Base-by-base conservation (phyloP, 2,329 filamentous ascomycete genomes). In the Epichloe typhina region DNA sequence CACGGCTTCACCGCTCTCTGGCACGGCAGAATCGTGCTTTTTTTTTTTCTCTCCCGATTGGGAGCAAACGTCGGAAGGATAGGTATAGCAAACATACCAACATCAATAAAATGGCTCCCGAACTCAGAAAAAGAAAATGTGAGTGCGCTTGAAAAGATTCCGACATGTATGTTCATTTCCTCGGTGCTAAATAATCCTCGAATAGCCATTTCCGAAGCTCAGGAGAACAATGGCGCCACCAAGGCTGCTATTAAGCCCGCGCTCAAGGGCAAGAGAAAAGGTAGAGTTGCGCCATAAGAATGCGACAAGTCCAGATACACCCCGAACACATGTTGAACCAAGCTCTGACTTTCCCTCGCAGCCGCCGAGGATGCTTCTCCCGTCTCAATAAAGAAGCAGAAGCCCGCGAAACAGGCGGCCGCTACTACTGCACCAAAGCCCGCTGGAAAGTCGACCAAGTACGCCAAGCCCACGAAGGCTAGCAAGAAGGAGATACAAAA, bases 31-130 rank as follows among this genome's bases (percentile, higher is more conserved):
- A 69, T 66, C 54, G 53, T 52, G 60, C n/a, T 56, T 62, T 68
- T 69, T 58, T 59, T 26, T 69, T 68, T 58, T 59, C 56, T 50
- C 15, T 31, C 23, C 26, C n/a, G 19, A 7, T 26, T 36, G 15
- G 23, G 26, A 31, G 21, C 35, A 26, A n/a, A n/a, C 7, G 8
- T 13, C n/a, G 21, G 23, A 49, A 15, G 17, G 36, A 37, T 17
- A 37, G 40, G 38, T 40, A 42, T 23, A 49, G 26, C 39, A 51
- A 46, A 37, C 40, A 59, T 35, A 46, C 4, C 31, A 23, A 37
- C 8, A 56, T 40, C 56, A 53, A 59, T 55, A 62, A 57, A 61
- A 75, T 75, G 72, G 69, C 72, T 37, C 70, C 69, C 55, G 69
- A 72, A 64, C 61, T 73, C 46, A 70, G 69, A 51, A 71, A 65